Conservation (phyloP, 2,329 filamentous ascomycete genomes). For the Colletotrichum sp. region DNA sequence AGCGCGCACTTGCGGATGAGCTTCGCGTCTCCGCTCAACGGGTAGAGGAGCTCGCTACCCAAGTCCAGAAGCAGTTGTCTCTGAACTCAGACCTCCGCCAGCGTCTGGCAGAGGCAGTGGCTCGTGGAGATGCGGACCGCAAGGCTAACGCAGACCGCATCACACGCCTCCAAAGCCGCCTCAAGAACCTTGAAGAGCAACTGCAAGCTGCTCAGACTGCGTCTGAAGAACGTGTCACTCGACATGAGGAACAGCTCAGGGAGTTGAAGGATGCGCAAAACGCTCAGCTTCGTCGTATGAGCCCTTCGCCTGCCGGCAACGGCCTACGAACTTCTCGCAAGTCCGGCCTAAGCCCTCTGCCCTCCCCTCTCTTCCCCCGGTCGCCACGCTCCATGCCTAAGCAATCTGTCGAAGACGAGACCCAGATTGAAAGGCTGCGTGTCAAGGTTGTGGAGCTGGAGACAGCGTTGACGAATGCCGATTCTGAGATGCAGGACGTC, state of each 20-base stretch:
- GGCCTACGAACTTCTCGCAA: constrained; percentile 34
- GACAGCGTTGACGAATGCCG: constrained; percentile 63
- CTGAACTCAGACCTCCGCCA: constrained; percentile 77
- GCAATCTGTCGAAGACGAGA: constrained; percentile 73
- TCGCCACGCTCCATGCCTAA: constrained; percentile 59
- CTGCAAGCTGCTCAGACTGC: constrained; percentile 83
- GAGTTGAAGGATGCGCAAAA: constrained; percentile 79
- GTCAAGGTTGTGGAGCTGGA: constrained; percentile 85
- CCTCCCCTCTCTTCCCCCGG: constrained; percentile 42
- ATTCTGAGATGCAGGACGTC: constrained; percentile 83
- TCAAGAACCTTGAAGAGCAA: constrained; percentile 84
- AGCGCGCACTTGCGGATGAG: constrained; percentile 71
- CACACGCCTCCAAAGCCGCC: constrained; percentile 79
- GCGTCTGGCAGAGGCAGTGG: constrained; percentile 79
- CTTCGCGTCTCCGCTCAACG: constrained; percentile 76
- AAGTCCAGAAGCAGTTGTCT: constrained; percentile 82
- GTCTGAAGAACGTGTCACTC: constrained; percentile 82
- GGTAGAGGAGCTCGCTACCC: constrained; percentile 78
- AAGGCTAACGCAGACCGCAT: constrained; percentile 82
- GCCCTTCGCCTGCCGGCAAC: constrained; percentile 41
- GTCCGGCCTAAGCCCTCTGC: constrained; percentile 39
- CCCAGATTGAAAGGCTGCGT: constrained; percentile 77
- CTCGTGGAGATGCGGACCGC: constrained; percentile 84
- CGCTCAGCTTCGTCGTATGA: constrained; percentile 77
- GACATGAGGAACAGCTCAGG: constrained; percentile 85